Conservation (phyloP, 2,329 filamentous ascomycete species). For the Fusarium liriodendri region DNA sequence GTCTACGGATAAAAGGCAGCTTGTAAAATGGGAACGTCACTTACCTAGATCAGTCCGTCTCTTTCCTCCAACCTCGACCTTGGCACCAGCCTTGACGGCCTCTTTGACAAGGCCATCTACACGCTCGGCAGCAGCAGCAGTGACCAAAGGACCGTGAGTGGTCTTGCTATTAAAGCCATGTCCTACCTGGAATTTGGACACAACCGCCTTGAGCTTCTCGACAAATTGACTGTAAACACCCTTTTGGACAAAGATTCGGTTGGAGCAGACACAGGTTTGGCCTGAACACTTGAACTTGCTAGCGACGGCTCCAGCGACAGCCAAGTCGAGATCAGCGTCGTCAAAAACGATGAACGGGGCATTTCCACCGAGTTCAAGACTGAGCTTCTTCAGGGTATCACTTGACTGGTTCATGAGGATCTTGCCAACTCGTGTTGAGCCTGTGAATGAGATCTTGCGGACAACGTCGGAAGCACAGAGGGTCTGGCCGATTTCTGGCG, state of each 20-base stretch:
- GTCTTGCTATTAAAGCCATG: not conserved
- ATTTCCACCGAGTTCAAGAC: not conserved
- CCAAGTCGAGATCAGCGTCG: slow-evolving; percentile 65
- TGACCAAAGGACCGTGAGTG: not conserved
- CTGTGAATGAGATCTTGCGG: not conserved
- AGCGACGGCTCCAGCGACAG: slow-evolving; percentile 72
- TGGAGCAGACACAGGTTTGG: slow-evolving; percentile 90
- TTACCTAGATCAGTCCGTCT: not conserved
- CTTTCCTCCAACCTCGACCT: not conserved
- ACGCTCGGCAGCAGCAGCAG: not conserved
- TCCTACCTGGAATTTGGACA: not conserved
- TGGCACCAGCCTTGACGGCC: not conserved
- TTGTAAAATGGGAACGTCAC: not conserved
- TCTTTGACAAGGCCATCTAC: not conserved
- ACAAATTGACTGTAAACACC: slow-evolving; percentile 79
- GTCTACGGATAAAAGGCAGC: too few species aligned
- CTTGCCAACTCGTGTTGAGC: not conserved
- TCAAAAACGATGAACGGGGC: slow-evolving; percentile 76
- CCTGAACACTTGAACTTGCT: slow-evolving; percentile 91
- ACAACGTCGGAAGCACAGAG: not conserved
- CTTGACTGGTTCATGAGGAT: not conserved
- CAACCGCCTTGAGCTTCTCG: slow-evolving; percentile 70
- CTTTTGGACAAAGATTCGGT: slow-evolving; percentile 79
- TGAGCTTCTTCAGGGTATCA: not conserved
- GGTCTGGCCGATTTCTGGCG: slow-evolving; percentile 61